Conservation (phyloP, 2,329 filamentous ascomycete genomes). For the Cladorrhinum sp. region DNA sequence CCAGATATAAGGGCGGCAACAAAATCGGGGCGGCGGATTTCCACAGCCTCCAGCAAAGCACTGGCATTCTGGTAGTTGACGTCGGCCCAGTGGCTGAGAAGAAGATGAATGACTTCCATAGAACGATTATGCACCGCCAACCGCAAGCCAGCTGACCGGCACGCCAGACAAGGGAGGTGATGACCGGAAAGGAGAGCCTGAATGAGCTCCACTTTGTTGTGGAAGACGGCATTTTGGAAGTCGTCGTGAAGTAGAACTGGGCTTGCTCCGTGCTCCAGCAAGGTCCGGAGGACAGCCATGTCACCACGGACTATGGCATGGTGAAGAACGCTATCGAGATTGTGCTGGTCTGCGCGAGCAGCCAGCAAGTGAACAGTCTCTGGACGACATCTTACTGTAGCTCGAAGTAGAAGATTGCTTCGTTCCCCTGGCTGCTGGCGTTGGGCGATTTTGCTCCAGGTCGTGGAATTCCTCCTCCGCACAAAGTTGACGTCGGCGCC, state of each 20-base stretch:
- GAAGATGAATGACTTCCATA: constrained; percentile 20
- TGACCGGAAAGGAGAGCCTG: constrained; percentile 25
- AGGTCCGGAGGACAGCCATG: constrained; percentile 23
- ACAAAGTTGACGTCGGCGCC: constrained; percentile 30
- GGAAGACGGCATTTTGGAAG: constrained; percentile 27
- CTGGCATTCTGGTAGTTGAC: constrained; percentile 26
- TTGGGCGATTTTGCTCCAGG: constrained; percentile 26
- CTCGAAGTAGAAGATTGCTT: constrained; percentile 28
- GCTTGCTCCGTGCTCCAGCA: constrained; percentile 29
- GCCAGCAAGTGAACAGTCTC: constrained; percentile 27
- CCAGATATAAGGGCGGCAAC: constrained; percentile 26
- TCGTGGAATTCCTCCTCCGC: constrained; percentile 21
- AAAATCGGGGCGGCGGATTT: constrained; percentile 23
- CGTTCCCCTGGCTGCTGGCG: constrained; percentile 24
- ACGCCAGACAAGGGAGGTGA: constrained; percentile 26
- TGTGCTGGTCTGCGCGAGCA: constrained; percentile 28
- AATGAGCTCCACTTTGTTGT: constrained; percentile 23
- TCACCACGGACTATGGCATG: constrained; percentile 27
- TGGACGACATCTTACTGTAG: constrained; percentile 24
- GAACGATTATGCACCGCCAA: constrained; percentile 28
- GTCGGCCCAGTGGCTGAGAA: constrained; percentile 28
- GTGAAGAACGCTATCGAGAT: constrained; percentile 28
- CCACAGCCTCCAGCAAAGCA: constrained; percentile 26
- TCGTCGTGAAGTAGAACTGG: constrained; percentile 28
- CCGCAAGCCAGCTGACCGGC: constrained; percentile 26